A percentile compares a stretch with the other conserved stretches of the same genome.
Conservation (phyloP, 768 basidiomycete genomes). For the Panaeolus cyanescens region DNA sequence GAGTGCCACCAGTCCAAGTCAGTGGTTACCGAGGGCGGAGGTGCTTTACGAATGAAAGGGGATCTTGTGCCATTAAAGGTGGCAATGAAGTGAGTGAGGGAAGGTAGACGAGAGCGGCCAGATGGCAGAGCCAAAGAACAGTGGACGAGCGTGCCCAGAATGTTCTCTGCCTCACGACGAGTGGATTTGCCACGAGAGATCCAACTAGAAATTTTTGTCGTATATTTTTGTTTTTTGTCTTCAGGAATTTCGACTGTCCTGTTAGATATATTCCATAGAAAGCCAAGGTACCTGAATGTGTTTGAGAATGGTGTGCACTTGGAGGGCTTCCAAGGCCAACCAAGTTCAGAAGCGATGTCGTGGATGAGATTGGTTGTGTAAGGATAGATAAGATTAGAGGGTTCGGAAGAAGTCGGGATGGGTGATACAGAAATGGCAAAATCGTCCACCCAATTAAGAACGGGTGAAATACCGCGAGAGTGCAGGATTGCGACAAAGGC, state of each 20-base stretch:
- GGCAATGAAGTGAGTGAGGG: conserved; percentile 21
- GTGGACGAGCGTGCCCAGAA: conserved; percentile 38
- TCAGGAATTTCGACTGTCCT: conserved; percentile 32
- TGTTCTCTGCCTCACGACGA: conserved; percentile 20
- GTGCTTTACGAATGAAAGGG: conserved; percentile 12
- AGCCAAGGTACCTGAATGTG: conserved; percentile 37
- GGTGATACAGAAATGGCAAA: conserved; percentile 31
- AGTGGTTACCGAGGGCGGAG: conserved; percentile 11
- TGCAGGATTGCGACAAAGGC: conserved; percentile 24
- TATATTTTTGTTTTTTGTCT: conserved; percentile 30
- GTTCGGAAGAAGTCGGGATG: background rate
- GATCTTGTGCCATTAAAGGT: conserved; percentile 19
- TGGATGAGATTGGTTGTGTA: conserved; percentile 25
- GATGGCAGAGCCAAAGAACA: conserved; percentile 29
- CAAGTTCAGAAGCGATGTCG: conserved; percentile 19
- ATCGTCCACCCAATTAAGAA: conserved; percentile 38
- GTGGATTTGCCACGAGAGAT: conserved; percentile 6
- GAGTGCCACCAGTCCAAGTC: conserved; percentile 30
- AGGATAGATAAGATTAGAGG: conserved; percentile 4
- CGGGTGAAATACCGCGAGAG: conserved; percentile 13
- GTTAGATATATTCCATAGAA: conserved; percentile 30
- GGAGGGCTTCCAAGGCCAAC: conserved; percentile 35
- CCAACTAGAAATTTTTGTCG: conserved; percentile 23
- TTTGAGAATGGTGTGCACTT: conserved; percentile 28
- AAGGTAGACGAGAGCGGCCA: conserved; percentile 29